These are phyloP conservation scores for Eremochloa ophiuroides DNA, from an alignment of 176 grass and related monocot species.

Conservation along the genomic window DNA sequence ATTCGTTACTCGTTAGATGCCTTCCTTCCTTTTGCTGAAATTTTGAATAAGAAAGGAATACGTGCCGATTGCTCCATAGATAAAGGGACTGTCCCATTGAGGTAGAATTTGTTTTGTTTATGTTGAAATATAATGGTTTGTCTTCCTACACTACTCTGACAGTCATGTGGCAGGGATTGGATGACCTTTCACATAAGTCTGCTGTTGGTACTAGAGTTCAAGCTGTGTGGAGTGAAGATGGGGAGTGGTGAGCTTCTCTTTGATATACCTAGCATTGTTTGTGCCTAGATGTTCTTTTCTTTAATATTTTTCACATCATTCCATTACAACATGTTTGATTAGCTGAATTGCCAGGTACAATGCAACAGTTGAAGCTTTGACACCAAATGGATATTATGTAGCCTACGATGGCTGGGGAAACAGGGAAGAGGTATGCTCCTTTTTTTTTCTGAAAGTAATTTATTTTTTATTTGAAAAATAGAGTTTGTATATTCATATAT, in stretches of 20 bases:
- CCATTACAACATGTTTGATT: constrained; percentile 36
- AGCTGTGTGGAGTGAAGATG: constrained; percentile 84
- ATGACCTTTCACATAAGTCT: constrained; percentile 42
- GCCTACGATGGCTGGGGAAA: constrained; percentile 74
- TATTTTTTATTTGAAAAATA: not conserved
- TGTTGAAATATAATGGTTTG: not conserved
- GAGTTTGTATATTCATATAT: constrained; percentile 44
- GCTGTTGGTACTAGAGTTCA: constrained; percentile 69
- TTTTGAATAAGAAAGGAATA: not conserved
- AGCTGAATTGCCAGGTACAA: constrained; percentile 71
- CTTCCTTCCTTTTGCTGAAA: not conserved
- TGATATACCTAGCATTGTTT: constrained; percentile 16
- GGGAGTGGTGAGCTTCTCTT: constrained; percentile 57
- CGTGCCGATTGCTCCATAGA: not conserved
- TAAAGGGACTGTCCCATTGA: not conserved
- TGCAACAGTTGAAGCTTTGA: constrained; percentile 74
- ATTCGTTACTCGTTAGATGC: not conserved
- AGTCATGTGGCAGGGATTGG: constrained; percentile 31
- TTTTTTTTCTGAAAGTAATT: not conserved
- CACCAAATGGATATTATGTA: constrained; percentile 84
- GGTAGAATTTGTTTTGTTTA: not conserved
- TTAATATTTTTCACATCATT: not conserved
- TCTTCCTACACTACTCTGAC: not conserved
- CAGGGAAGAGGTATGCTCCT: constrained; percentile 74
- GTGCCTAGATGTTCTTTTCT: not conserved